Base-by-base conservation (phyloP, 176 grass and related monocot species). In the Canna indica region DNA sequence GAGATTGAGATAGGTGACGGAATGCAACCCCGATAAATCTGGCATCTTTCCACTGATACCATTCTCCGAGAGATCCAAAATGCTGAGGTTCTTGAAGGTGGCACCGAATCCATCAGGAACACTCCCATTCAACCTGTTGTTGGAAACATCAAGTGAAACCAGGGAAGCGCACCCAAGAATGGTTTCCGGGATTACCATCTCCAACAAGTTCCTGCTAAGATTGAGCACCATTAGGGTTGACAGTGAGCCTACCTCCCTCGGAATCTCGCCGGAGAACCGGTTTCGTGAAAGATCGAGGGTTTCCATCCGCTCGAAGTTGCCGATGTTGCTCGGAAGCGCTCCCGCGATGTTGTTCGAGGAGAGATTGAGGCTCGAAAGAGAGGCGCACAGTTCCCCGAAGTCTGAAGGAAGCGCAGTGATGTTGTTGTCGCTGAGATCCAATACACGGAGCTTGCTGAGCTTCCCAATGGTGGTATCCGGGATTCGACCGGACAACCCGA, bases 381-480 rank as follows among this genome's bases (percentile, higher is more conserved):
- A 83, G 33, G 81, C 76, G 45, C 94, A 80, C 65, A 99, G 41
- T 62, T 93, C 94, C 83, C 94, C 89, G n/a, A 99, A 59, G 59
- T 99, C 94, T 44, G 70, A 64, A 26, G 92, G 73, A 67, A 96
- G 71, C 29, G 67, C 76, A 64, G 79, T 88, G 67, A 96, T 85
- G 70, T 71, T 44, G 75, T 96, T 96, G 79, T 53, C 47, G 77
- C 88, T 86, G 70, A 96, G 88, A 81, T 96, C 92, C 48, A 96
- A 76, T 17, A 18, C 12, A 71, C 63, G 76, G 11, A 96, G 85
- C 58, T 63, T 68, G 60, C 59, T 79, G 39, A 96, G 92, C 79
- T 96, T 96, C 31, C 85, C 92, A 67, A 96, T 83, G 56, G 92
- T 91, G 83, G 76, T 79, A 39, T 88, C 83, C 3, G 92, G 92